These are phyloP conservation scores for Endotrypanum monterogeii DNA, from an alignment of 208 protist species.

Conservation along the genomic window DNA sequence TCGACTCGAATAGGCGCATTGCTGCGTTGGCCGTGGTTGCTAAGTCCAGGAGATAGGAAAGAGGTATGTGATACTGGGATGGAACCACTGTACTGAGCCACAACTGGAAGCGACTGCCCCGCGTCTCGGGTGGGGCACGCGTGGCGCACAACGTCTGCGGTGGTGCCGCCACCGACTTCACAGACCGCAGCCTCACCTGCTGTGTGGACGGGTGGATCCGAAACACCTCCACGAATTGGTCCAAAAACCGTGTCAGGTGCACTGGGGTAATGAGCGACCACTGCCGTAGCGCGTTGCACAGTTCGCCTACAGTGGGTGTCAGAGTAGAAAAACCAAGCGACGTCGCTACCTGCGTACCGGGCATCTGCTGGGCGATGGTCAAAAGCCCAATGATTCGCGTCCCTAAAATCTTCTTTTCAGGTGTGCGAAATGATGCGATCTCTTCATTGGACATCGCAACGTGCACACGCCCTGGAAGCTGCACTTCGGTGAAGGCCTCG, in stretches of 20 bases:
- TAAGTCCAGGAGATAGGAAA: slow-evolving; percentile 14
- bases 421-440: slow-evolving; percentile 17
- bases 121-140: not conserved
- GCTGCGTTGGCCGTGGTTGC: not conserved
- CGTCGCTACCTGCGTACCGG: slow-evolving; percentile 7
- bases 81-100: slow-evolving; percentile 29
- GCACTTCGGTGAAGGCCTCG: slow-evolving; percentile 22
- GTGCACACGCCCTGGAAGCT: slow-evolving; percentile 39
- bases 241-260: slow-evolving; percentile 8
- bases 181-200: slow-evolving; percentile 9
- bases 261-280: slow-evolving; percentile 1
- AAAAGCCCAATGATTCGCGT: slow-evolving; percentile 43
- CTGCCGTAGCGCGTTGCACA: slow-evolving; percentile 7
- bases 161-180: not conserved
- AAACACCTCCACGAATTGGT: slow-evolving; percentile 2
- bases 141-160: not conserved
- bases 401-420: slow-evolving; percentile 25
- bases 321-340: slow-evolving; percentile 18
- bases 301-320: slow-evolving; percentile 14
- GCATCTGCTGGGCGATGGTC: slow-evolving; percentile 35
- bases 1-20: not conserved
- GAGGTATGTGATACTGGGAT: slow-evolving; percentile 29
- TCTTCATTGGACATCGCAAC: slow-evolving; percentile 31
- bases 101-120: slow-evolving; percentile 4
- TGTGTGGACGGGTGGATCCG: not conserved